phyloP scores from a whole-genome alignment of 2,329 filamentous ascomycete species.

The Botrytis squamosa region DNA sequence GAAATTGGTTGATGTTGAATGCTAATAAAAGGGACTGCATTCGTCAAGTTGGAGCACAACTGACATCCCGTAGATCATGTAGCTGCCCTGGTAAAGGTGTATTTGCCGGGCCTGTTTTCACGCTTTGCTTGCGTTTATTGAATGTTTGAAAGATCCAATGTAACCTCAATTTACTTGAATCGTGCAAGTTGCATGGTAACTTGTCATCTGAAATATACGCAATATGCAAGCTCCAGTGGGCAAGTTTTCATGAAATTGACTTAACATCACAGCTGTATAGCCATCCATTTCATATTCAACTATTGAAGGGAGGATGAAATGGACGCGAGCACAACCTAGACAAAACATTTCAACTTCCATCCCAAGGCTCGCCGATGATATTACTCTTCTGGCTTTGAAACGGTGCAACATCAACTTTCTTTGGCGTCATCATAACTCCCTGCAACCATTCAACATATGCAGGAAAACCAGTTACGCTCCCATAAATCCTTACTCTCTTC shows the following conservation, averaged over 20 bases:
- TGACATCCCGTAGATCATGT: neutral
- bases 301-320: neutral
- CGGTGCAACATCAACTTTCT: conserved; percentile 9
- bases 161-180: neutral
- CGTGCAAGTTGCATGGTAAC: neutral
- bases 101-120: neutral
- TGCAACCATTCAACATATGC: conserved; percentile 37
- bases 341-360: neutral
- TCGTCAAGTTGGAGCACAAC: neutral
- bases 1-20: neutral
- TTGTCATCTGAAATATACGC: neutral
- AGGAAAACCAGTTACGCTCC: conserved; percentile 33
- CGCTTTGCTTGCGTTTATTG: neutral
- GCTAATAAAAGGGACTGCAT: neutral
- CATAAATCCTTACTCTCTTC: conserved; percentile 42
- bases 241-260: neutral
- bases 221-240: too few relatives aligned
- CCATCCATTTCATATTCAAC: neutral
- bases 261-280: neutral
- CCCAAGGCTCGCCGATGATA: neutral
- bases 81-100: neutral
- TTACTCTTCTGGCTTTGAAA: neutral
- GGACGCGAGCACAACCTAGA: neutral
- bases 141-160: neutral
- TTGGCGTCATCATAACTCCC: conserved; percentile 29